Base-by-base conservation (phyloP, 129 eudicot genomes). In the Gnaphalium uliginosum region DNA sequence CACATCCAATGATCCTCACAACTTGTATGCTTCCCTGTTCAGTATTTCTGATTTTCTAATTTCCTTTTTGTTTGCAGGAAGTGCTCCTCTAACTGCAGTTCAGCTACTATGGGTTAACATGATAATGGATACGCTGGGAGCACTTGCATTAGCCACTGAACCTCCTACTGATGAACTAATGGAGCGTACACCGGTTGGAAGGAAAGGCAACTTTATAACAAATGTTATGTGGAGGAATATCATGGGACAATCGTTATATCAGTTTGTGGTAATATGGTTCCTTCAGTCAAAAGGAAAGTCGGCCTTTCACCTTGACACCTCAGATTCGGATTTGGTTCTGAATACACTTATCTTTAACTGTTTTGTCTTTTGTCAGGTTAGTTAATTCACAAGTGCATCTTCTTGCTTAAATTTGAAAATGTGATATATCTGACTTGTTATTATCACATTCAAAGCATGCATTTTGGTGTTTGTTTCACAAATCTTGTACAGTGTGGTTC, bases 191-290 rank as follows among this genome's bases (percentile, higher is more conserved):
- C 98, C 98, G 1, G 98, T 93, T 72, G 98, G 98, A 81, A 82
- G 98, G 79, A 87, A 85, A 81, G 98, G 98, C 8, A 93, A 78
- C 79, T 90, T 93, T 68, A 93, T 93, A 80, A 93, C 90, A 79
- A 93, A 90, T 71, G 90, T 93, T 23, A 93, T 93, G 98, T 93
- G 98, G 98, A 88, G 98, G 85, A 93, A 93, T 64, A 93, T 93
- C 39, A 64, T 88, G 48, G 98, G 98, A 14, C 98, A 93, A 63
- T 88, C 98, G 4, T 57, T 86, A 4, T 93, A 89, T 76, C 98
- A 93, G 72, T 89, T 93, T 77, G 74, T 90, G 14, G 80, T 93
- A 35, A 87, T 93, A 33, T 93, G 98, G 98, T 88, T 74, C 78
- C 92, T 93, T 74, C 98, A 90, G 71, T 85, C 95, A 4, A 35